Evolutionary conservation across 345 rosid species (phyloP).

Genomic region (Citrus maxima): DNA sequence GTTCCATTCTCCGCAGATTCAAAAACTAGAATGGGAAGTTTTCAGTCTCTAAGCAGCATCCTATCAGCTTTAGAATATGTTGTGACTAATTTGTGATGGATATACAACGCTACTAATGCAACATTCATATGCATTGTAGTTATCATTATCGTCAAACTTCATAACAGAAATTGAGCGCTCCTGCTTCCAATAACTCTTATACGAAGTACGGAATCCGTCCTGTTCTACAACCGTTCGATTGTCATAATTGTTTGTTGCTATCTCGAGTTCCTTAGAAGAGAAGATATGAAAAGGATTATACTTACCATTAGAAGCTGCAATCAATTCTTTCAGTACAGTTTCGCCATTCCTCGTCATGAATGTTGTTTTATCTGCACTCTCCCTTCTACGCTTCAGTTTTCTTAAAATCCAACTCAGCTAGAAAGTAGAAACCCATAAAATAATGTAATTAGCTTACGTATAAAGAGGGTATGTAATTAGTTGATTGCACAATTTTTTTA

Average conservation of each 20-base stretch:
- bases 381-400: no score
- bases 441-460: neutral
- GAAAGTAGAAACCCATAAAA: no score
- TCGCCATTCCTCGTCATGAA: neutral
- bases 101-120: no score
- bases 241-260: slow-evolving; percentile 7
- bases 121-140: no score
- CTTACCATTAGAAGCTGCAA: neutral
- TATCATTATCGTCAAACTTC: neutral
- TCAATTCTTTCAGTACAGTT: neutral
- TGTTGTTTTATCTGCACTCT: no score
- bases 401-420: no score
- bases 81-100: no score
- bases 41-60: no score
- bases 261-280: slow-evolving; percentile 10
- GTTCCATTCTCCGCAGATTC: neutral
- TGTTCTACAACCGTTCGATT: neutral
- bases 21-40: no score
- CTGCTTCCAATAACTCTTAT: slow-evolving; percentile 1
- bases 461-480: no score
- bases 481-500: no score
- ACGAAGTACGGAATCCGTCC: neutral
- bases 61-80: no score
- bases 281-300: neutral
- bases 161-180: slow-evolving; percentile 10